Conservation (phyloP, 345 rosid species). For the Combretum micranthum region DNA sequence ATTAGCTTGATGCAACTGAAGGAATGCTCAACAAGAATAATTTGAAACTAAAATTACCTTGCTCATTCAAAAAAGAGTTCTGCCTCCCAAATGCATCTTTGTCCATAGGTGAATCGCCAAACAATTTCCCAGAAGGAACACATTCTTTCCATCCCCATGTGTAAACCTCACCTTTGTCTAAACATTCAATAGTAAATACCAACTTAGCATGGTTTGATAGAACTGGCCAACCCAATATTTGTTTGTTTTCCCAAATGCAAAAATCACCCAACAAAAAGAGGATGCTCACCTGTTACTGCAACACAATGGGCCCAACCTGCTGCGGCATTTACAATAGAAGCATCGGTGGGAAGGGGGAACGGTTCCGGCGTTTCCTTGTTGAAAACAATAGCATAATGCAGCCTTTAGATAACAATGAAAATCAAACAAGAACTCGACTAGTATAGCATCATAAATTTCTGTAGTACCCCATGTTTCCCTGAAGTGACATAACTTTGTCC, state of each 20-base stretch:
- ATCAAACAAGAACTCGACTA: neutral
- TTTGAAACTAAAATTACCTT: constrained; percentile 36
- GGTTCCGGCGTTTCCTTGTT: constrained; percentile 87
- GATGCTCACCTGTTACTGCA: constrained; percentile 64
- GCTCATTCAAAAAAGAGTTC: constrained; percentile 45
- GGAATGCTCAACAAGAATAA: constrained; percentile 2
- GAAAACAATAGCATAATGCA: constrained; percentile 5
- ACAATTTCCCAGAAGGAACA: constrained; percentile 79
- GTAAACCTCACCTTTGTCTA: constrained; percentile 70
- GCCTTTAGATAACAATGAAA: constrained; percentile 5
- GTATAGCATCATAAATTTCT: constrained; percentile 2
- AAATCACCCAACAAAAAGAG: neutral
- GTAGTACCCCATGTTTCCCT: constrained; percentile 89
- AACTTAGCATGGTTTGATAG: neutral
- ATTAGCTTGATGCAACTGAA: constrained; percentile 4
- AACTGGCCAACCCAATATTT: neutral
- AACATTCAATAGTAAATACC: constrained; percentile 11
- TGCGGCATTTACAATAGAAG: constrained; percentile 59
- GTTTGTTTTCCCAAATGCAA: neutral
- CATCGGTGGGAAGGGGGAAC: constrained; percentile 83
- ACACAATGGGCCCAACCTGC: constrained; percentile 99
- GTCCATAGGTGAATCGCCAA: constrained; percentile 46
- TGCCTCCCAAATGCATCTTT: constrained; percentile 56
- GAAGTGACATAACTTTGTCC: constrained; percentile 98
- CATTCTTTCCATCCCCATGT: constrained; percentile 99